Base-by-base conservation (phyloP, 1,139 yeast genomes). In the Debaryomycetaceae sp. region DNA sequence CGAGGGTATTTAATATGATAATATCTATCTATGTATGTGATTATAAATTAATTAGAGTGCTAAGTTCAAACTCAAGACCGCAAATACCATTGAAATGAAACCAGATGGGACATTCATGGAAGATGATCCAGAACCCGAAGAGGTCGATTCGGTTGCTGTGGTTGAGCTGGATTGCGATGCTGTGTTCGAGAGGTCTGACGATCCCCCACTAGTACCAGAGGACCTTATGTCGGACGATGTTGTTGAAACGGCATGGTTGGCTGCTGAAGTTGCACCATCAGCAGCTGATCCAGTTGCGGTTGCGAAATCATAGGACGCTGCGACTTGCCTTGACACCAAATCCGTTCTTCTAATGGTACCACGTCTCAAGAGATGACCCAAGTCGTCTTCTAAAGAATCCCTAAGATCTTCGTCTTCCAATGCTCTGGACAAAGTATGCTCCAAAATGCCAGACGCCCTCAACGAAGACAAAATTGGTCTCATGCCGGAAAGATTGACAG, bases 371-470 rank as follows among this genome's bases (percentile, higher is more conserved):
- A 63, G 51, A 22, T 49, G 34, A 23, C 59, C 60, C 36, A 63
- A 43, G 46, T 59, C 60, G 33, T 48, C 45, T 14, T 59, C 47
- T 36, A 63, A 51, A 14, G 70, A 66, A n/a, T 51, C 37, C 44
- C 56, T 55, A 40, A 66, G 62, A 6, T 52, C 55, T n/a, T 45
- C 37, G 48, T 67, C 71, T 5, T 50, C 44, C 37, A 64, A 51
- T 23, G 70, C 68, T 52, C 57, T 54, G 39, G 51, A 49, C 38
- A 67, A 41, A 31, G 61, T 56, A 50, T 65, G 49, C 37, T 52
- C 55, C 40, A 68, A 52, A 42, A 67, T 57, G 1, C 66, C 65
- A 24, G 72, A 66, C 31, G 53, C 49, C 45, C 49, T 49, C 39
- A 66, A 50, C 4, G 66, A 49, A 4, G 46, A 42, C 29, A 64